Evolutionary conservation across 2,329 filamentous ascomycete genomes (phyloP).

Genomic region (Lecanosticta acicola): DNA sequence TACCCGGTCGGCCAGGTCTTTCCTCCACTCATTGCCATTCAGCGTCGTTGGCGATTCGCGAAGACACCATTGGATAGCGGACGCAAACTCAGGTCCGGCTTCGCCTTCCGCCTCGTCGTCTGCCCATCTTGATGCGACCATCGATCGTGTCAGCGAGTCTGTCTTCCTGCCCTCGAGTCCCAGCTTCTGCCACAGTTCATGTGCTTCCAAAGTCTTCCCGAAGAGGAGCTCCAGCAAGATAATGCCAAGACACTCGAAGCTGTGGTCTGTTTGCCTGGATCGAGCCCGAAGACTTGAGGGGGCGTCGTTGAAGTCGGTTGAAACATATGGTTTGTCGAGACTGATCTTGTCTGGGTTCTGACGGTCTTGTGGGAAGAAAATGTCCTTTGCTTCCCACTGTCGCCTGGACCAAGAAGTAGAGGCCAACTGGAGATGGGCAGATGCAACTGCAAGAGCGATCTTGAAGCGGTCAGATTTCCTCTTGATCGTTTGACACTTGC

Average conservation of each 20-base stretch:
- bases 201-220: constrained; percentile 5
- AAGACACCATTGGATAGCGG: constrained; percentile 11
- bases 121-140: constrained; percentile 9
- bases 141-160: constrained; percentile 2
- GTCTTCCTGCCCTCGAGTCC: not conserved
- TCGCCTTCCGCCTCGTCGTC: constrained; percentile 9
- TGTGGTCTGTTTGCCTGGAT: constrained; percentile 7
- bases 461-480: constrained; percentile 1
- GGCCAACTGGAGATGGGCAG: constrained; percentile 14
- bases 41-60: constrained; percentile 16
- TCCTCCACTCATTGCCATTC: constrained; percentile 11
- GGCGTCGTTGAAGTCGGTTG: constrained; percentile 8
- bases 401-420: constrained; percentile 14
- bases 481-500: not conserved
- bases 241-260: constrained; percentile 16
- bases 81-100: constrained; percentile 6
- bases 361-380: constrained; percentile 8
- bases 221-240: constrained; percentile 14
- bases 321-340: constrained; percentile 14
- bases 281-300: not conserved
- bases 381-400: constrained; percentile 15
- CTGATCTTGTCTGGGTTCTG: not conserved
- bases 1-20: constrained; percentile 12
- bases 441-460: constrained; percentile 12
- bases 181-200: constrained; percentile 8